Percentiles rank a stretch among this genome's conserved stretches.
These are phyloP conservation scores for Globisporangium rhizosaccharum DNA, from an alignment of 352 stramenopile genomes.

Conservation along the genomic window DNA sequence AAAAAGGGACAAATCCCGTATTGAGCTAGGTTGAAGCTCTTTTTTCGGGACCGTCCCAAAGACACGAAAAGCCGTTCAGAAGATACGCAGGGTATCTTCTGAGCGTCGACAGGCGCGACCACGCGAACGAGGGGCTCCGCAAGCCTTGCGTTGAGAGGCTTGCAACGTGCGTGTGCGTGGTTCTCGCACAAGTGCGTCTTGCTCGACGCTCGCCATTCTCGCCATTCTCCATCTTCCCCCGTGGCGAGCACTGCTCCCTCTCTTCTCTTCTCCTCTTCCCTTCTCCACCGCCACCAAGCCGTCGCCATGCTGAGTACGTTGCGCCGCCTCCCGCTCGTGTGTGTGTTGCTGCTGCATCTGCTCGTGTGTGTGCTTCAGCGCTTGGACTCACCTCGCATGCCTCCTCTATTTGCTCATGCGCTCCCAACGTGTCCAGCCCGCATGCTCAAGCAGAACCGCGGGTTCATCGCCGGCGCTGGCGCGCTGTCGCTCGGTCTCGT, in stretches of 20 bases:
- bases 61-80: constrained; percentile 2
- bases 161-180: not conserved
- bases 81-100: not conserved
- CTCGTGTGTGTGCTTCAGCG: not conserved
- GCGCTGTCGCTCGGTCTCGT: constrained; percentile 53
- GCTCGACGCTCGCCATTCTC: not conserved
- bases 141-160: not conserved
- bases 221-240: constrained; percentile 21
- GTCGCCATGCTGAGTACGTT: constrained; percentile 29
- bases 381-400: not conserved
- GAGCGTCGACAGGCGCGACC: too few species aligned
- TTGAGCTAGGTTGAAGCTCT: not conserved
- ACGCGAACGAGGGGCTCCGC: too few species aligned
- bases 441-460: constrained; percentile 50
- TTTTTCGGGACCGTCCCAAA: constrained; percentile 1
- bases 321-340: not conserved
- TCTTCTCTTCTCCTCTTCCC: not conserved
- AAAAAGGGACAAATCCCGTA: not conserved
- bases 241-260: constrained; percentile 1
- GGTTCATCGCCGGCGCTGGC: constrained; percentile 45
- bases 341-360: not conserved
- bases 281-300: not conserved
- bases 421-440: constrained; percentile 21
- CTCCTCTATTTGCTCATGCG: not conserved
- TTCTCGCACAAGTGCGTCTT: not conserved